Evolutionary conservation across 1,139 yeast species (phyloP).

Genomic region (Diutina ranongensis): DNA sequence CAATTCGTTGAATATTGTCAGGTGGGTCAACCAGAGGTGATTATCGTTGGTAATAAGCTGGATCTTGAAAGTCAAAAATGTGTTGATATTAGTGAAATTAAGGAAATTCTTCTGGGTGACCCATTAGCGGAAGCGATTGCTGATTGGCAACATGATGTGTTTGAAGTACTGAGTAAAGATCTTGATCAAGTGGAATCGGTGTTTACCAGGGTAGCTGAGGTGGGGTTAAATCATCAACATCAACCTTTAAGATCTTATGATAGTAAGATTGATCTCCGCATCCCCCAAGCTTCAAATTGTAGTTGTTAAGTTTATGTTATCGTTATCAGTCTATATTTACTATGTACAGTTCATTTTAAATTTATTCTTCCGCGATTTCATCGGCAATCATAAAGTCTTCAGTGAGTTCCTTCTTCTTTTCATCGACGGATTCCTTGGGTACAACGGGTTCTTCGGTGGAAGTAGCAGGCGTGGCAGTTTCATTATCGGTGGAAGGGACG

Average conservation of each 20-base stretch:
- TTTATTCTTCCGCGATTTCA: neutral
- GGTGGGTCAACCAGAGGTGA: slow-evolving; percentile 34
- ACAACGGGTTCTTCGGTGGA: neutral
- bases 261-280: neutral
- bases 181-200: slow-evolving; percentile 26
- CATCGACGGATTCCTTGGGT: neutral
- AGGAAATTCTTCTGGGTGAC: slow-evolving; percentile 21
- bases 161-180: slow-evolving; percentile 34
- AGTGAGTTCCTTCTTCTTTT: neutral
- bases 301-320: neutral
- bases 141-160: slow-evolving; percentile 31
- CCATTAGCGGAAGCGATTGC: slow-evolving; percentile 20
- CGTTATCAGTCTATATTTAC: neutral
- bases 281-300: no score
- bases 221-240: slow-evolving; percentile 17
- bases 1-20: slow-evolving; percentile 40
- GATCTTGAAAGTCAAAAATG: slow-evolving; percentile 30
- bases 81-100: slow-evolving; percentile 30
- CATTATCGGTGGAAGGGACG: neutral
- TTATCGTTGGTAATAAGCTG: slow-evolving; percentile 45
- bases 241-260: neutral
- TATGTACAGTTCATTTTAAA: neutral
- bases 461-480: neutral
- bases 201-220: slow-evolving; percentile 32
- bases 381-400: neutral